A percentile compares a stretch with the other conserved stretches of the same genome.
These are phyloP conservation scores for Ogataea polymorpha DNA, from an alignment of 805 yeast genomes.

Conservation along the genomic window DNA sequence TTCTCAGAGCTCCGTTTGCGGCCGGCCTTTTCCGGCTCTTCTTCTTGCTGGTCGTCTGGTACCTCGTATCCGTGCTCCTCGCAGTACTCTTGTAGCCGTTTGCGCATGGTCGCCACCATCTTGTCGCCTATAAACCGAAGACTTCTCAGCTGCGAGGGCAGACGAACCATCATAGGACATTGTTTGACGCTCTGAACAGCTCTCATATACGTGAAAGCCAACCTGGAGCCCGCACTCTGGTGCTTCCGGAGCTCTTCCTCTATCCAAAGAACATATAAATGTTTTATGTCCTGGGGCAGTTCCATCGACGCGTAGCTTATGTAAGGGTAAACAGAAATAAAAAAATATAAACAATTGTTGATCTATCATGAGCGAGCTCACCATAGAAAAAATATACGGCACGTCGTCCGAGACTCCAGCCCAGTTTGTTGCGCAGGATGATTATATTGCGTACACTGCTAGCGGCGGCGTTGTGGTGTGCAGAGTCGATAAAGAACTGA, in stretches of 20 bases:
- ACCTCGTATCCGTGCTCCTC: slow-evolving; percentile 42
- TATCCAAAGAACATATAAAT: slow-evolving; percentile 55
- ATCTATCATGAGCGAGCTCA: slow-evolving; percentile 18
- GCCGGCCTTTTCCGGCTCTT: slow-evolving; percentile 4
- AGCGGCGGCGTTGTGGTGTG: slow-evolving; percentile 60
- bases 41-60: slow-evolving; percentile 37
- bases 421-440: slow-evolving; percentile 39
- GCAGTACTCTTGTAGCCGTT: slow-evolving; percentile 53
- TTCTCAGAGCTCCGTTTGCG: slow-evolving; percentile 2
- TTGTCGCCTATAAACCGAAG: slow-evolving; percentile 73
- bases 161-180: slow-evolving; percentile 42
- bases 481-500: slow-evolving; percentile 24
- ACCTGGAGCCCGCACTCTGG: slow-evolving; percentile 47
- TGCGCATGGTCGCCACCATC: slow-evolving; percentile 50
- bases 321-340: slow-evolving; percentile 1
- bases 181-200: slow-evolving; percentile 54
- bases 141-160: slow-evolving; percentile 55
- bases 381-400: slow-evolving; percentile 39
- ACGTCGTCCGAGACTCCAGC: slow-evolving; percentile 43
- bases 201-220: slow-evolving; percentile 48
- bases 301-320: slow-evolving; percentile 32
- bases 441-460: slow-evolving; percentile 50
- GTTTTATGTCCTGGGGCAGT: slow-evolving; percentile 46
- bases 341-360: slow-evolving; percentile 10
- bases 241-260: slow-evolving; percentile 48